Base-by-base conservation (phyloP, 331 rosid species). In the Telfairia occidentalis region DNA sequence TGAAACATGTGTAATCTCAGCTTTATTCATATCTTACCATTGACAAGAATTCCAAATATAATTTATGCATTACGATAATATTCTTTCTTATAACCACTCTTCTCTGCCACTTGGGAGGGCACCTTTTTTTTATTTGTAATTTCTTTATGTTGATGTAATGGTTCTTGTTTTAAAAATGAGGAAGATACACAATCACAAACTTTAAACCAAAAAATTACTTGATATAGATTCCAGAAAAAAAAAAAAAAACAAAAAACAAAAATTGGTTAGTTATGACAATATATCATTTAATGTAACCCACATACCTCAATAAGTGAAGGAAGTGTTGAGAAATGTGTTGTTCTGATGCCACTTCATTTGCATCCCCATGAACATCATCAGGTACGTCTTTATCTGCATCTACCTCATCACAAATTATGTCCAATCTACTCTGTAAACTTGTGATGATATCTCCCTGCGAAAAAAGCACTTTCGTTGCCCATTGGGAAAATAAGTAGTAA, bases 391-490 rank as follows among this genome's bases (percentile, higher is more conserved):
- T 76, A 78, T 87, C 87, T 80, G 79, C 84, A 71, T 86, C 91
- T 76, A 82, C 88, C 84, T 91, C 98, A 50, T 94, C 96, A 75
- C 96, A 78, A 76, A 94, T 90, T 78, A 91, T 88, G 83, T 82
- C 98, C 80, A 94, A 81, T 86, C 97, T 89, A 87, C 98, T 90
- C 55, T 78, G 92, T 81, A 94, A 80, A 86, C 97, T 94, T 13
- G 8, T 81, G 78, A 86, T 86, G 83, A 94, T 94, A 85, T 94
- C 98, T 84, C 87, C 92, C 97, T 91, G 58, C 35, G 73, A 78
- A 81, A 80, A 67, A 26, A 69, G 2, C 53, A 24, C 5, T 9
- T 24, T 50, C 18, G 13, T 24, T 9, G 6, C 32, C 42, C 10
- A 7, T 43, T 2, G 1, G 26, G 0, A 45, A 69, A 45, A 26